Evolutionary conservation across 768 basidiomycete genomes (phyloP).

Genomic region (Russula foetens): DNA sequence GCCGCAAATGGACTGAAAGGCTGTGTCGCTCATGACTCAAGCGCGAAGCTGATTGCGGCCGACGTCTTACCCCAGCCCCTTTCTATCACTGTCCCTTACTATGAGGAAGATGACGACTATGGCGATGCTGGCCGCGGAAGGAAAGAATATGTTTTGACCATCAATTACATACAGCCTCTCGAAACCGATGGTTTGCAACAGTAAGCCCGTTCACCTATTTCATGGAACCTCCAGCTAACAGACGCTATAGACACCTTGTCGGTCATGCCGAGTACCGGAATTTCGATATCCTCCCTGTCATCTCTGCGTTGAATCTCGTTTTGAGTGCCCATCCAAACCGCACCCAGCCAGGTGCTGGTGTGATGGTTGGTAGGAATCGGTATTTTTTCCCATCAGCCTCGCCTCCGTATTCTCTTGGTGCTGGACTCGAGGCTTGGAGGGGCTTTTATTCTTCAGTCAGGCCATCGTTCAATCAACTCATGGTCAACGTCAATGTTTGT

Average conservation of each 20-base stretch:
- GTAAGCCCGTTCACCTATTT: constrained; percentile 24
- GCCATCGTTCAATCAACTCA: constrained; percentile 37
- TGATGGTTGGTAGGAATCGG: constrained; percentile 44
- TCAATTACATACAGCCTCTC: constrained; percentile 36
- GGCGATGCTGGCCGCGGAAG: constrained; percentile 28
- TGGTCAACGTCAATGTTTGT: constrained; percentile 47
- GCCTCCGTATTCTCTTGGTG: constrained; percentile 30
- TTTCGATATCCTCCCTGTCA: constrained; percentile 39
- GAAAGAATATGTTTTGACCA: constrained; percentile 37
- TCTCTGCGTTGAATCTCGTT: constrained; percentile 44
- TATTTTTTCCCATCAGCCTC: constrained; percentile 39
- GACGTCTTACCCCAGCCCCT: constrained; percentile 35
- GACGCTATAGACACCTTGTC: constrained; percentile 33
- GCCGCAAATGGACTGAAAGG: constrained; percentile 32
- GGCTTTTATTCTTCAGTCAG: constrained; percentile 38
- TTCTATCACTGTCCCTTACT: constrained; percentile 32
- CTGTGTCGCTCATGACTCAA: constrained; percentile 40
- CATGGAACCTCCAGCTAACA: constrained; percentile 1
- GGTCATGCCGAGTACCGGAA: constrained; percentile 37
- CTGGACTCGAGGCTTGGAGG: constrained; percentile 54
- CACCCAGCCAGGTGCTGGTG: constrained; percentile 31
- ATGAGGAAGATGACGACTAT: constrained; percentile 39
- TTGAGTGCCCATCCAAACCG: constrained; percentile 38
- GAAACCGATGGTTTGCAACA: constrained; percentile 35
- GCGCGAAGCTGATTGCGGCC: constrained; percentile 39